Evolutionary conservation across 805 yeast genomes (phyloP).

Genomic region (Lipomyces orientalis): DNA sequence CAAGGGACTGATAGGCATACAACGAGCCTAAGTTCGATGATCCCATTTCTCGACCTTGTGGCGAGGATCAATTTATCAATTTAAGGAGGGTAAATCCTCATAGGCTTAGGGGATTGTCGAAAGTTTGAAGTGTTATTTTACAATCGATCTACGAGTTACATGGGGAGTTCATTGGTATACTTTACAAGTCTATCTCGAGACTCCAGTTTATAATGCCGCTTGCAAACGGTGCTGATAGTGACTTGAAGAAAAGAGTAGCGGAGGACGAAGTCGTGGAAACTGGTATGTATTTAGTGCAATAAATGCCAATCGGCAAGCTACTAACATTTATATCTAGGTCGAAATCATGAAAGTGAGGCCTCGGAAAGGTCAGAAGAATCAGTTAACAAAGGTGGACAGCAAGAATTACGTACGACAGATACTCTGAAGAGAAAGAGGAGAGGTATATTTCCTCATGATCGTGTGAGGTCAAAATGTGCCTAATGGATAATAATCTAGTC

Average conservation of each 20-base stretch:
- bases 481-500: slow-evolving; percentile 7
- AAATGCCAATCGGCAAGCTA: neutral
- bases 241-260: neutral
- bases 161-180: neutral
- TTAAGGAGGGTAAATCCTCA: neutral
- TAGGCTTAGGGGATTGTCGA: slow-evolving; percentile 6
- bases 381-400: slow-evolving; percentile 29
- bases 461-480: neutral
- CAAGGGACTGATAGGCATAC: neutral
- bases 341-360: neutral
- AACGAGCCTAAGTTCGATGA: neutral
- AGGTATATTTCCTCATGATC: slow-evolving; percentile 12
- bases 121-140: neutral
- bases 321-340: neutral
- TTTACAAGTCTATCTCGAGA: neutral
- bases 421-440: slow-evolving; percentile 21
- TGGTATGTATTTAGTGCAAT: neutral
- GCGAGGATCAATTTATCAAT: neutral
- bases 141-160: neutral
- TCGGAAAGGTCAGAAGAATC: slow-evolving; percentile 9
- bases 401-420: slow-evolving; percentile 18
- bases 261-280: neutral
- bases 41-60: neutral
- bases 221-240: neutral
- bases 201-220: neutral